A percentile compares a stretch with the other conserved stretches of the same genome.
Evolutionary conservation across 805 yeast species (phyloP).

Genomic region (Kazachstania taianensis): DNA sequence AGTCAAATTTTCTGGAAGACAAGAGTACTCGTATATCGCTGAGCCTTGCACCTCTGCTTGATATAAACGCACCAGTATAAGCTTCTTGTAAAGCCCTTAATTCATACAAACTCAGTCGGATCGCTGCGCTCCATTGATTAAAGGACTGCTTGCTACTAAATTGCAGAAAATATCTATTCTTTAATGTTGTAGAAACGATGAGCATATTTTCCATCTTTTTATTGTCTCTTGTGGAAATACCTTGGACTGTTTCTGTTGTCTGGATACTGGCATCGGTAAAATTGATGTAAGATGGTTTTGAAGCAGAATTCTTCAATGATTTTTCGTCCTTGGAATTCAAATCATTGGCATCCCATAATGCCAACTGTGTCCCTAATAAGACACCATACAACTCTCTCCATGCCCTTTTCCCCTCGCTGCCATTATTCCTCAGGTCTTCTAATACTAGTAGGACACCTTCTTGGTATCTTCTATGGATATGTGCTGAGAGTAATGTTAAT

Average conservation of each 20-base stretch:
- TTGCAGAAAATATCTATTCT: conserved; percentile 78
- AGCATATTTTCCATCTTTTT: conserved; percentile 61
- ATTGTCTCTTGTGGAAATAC: conserved; percentile 40
- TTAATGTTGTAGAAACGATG: conserved; percentile 85
- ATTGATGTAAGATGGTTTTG: conserved; percentile 81
- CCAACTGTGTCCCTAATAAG: conserved; percentile 80
- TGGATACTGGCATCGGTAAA: conserved; percentile 83
- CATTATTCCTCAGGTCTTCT: conserved; percentile 72
- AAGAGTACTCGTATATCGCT: conserved; percentile 80
- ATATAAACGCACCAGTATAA: conserved; percentile 86
- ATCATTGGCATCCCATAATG: conserved; percentile 79
- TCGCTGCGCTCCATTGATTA: conserved; percentile 71
- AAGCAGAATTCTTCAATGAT: conserved; percentile 41
- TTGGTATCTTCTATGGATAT: conserved; percentile 60
- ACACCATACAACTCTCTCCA: conserved; percentile 95
- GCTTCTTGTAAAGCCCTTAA: conserved; percentile 83
- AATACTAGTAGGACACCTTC: conserved; percentile 70
- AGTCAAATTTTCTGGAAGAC: conserved; percentile 74
- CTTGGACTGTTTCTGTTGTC: conserved; percentile 47
- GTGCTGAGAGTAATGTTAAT: conserved; percentile 64
- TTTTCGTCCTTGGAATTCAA: conserved; percentile 37
- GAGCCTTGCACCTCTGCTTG: conserved; percentile 81
- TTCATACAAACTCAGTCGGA: conserved; percentile 73
- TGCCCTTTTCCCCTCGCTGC: conserved; percentile 68
- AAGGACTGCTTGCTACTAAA: conserved; percentile 56